Base-by-base conservation (phyloP, 2,329 filamentous ascomycete genomes). In the Septoria linicola region DNA sequence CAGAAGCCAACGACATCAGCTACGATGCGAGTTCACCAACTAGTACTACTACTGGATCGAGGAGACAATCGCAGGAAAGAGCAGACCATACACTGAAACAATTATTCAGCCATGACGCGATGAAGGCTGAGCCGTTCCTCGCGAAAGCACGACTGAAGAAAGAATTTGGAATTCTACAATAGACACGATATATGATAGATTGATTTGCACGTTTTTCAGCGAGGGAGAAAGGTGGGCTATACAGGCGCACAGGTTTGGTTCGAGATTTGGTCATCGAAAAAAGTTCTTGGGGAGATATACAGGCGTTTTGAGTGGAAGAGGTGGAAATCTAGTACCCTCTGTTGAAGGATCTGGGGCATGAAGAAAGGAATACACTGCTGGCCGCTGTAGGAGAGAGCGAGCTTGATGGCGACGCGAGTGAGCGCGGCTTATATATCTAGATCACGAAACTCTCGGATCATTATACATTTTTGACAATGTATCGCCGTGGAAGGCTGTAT, bases 81-180 rank as follows among this genome's bases (percentile, higher is more conserved):
- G 52, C 55, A 8, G 50, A 61, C 34, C 58, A 62, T 3, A 66
- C 63, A 37, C 46, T 68, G 51, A 67, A 65, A 49, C 63, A 69
- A 53, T 59, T 69, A 8, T 68, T 67, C 50, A 59, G 59, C 43
- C 63, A 69, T 47, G 68, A 65, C 17, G 66, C 65, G 7, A 65
- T 67, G 59, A 61, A 63, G 42, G 59, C 62, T 34, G 23, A 27
- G 23, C 23, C 23, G 23, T 27, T 10, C n/a, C n/a, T 53, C 59
- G 34, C 61, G 63, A n/a, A 45, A 43, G 39, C 41, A 50, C 17
- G n/a, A 44, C 8, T 41, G 20, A 27, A 34, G 19, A 41, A 21
- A 20, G 14, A 19, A 16, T 17, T 10, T 35, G 16, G 41, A 41
- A 37, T 14, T 21, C 35, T 8, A 41, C 13, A 14, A 31, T 25